These are phyloP conservation scores for Aspergillus sp. DNA, from an alignment of 2,329 filamentous ascomycete species.

Conservation along the genomic window DNA sequence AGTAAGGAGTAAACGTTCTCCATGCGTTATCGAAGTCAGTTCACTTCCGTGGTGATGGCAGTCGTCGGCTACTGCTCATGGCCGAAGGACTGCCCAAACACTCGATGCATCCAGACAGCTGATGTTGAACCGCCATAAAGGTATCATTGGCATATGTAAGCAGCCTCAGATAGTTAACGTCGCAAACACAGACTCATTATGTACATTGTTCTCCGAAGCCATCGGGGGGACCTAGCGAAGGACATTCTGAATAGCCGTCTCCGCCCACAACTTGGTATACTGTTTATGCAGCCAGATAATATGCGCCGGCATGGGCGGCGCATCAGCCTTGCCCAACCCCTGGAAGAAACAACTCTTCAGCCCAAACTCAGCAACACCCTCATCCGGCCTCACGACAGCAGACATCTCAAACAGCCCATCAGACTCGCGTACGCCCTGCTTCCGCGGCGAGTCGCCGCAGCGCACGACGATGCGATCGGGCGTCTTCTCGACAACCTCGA, in stretches of 20 bases:
- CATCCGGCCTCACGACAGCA: conserved; percentile 57
- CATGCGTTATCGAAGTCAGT: no score
- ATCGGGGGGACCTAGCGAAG: conserved; percentile 8
- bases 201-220: no score
- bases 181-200: no score
- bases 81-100: no score
- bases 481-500: conserved; percentile 67
- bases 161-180: no score
- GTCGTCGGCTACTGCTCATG: no score
- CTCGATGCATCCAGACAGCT: no score
- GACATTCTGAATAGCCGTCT: conserved; percentile 45
- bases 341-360: conserved; percentile 65
- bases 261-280: conserved; percentile 58
- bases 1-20: no score
- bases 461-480: conserved; percentile 60
- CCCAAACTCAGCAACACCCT: conserved; percentile 60
- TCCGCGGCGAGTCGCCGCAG: conserved; percentile 63
- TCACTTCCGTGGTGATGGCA: no score
- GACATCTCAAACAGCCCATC: conserved; percentile 68
- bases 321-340: conserved; percentile 45
- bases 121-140: no score
- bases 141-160: no score
- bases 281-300: conserved; percentile 53
- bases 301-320: conserved; percentile 44
- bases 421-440: conserved; percentile 53